phyloP scores from a whole-genome alignment of 1,284 basidiomycete genomes.

The Meira nashicola region DNA sequence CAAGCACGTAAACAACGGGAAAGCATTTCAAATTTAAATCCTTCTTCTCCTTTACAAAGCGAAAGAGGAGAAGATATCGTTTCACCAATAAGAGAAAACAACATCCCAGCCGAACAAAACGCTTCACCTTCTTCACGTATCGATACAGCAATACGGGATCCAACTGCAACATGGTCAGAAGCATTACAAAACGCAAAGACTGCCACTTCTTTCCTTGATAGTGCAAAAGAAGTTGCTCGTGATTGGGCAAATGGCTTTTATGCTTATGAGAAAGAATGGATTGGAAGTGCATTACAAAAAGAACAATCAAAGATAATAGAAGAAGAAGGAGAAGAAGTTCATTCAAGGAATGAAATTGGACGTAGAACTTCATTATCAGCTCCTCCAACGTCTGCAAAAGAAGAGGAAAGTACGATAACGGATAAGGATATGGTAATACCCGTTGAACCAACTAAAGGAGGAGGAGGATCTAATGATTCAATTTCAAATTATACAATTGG shows the following conservation, averaged over 20 bases:
- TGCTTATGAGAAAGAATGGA: constrained; percentile 3
- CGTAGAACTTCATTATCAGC: not conserved
- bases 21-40: too few relatives aligned
- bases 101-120: not conserved
- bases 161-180: not conserved
- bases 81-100: not conserved
- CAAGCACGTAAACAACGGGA: not conserved
- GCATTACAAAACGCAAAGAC: not conserved
- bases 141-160: not conserved
- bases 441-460: too few relatives aligned
- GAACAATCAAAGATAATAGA: constrained; percentile 5
- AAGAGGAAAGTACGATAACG: not conserved
- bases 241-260: constrained; percentile 13
- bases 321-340: constrained; percentile 3
- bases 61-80: not conserved
- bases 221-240: constrained; percentile 4
- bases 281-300: constrained; percentile 4
- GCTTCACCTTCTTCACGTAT: too few relatives aligned
- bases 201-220: constrained; percentile 4
- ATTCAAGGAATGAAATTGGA: not conserved
- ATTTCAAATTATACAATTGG: too few relatives aligned
- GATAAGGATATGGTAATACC: not conserved
- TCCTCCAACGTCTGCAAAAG: not conserved
- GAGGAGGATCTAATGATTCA: too few relatives aligned
- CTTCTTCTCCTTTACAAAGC: too few relatives aligned